Percentiles rank a stretch among this genome's conserved stretches.
These are phyloP conservation scores for Aciculosporium take DNA, from an alignment of 2,329 filamentous ascomycete genomes.

Conservation along the genomic window DNA sequence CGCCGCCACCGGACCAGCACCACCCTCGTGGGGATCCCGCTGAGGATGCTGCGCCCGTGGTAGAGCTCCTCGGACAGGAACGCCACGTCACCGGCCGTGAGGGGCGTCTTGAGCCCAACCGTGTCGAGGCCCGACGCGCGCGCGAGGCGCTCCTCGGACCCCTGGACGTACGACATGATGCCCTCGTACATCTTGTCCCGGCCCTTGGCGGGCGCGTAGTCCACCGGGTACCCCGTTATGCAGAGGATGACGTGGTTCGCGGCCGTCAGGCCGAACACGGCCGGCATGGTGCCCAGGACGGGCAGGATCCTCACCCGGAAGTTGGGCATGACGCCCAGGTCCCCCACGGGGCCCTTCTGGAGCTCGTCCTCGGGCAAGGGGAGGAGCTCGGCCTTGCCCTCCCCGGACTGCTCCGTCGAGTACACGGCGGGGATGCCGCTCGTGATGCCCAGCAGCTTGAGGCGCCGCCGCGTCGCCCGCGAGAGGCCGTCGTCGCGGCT, in stretches of 20 bases:
- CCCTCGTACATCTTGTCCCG: conserved; percentile 87
- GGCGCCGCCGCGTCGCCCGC: conserved; percentile 62
- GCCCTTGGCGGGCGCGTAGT: conserved; percentile 67
- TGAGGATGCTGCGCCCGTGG: conserved; percentile 67
- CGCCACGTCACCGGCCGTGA: conserved; percentile 68
- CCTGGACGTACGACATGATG: conserved; percentile 62
- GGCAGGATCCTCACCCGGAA: conserved; percentile 92
- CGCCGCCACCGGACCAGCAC: conserved; percentile 68
- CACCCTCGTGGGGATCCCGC: conserved; percentile 65
- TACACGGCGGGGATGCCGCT: conserved; percentile 84
- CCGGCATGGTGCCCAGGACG: conserved; percentile 92
- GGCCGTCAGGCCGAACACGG: conserved; percentile 80
- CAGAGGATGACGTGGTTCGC: conserved; percentile 87
- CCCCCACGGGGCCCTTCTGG: conserved; percentile 68
- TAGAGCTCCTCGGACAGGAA: conserved; percentile 87
- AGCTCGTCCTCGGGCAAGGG: conserved; percentile 83
- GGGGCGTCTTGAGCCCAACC: conserved; percentile 62
- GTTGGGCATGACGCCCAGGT: conserved; percentile 77
- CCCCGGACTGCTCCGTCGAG: conserved; percentile 77
- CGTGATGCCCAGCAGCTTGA: conserved; percentile 65
- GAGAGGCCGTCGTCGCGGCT: conserved; percentile 85
- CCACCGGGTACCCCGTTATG: conserved; percentile 69
- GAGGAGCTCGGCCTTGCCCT: conserved; percentile 79
- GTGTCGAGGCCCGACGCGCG: conserved; percentile 22
- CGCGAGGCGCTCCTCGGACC: conserved; percentile 62